Percentiles rank a stretch among this genome's conserved stretches.
Conservation (phyloP, 306 rosid genomes). For the Neltuma alba region DNA sequence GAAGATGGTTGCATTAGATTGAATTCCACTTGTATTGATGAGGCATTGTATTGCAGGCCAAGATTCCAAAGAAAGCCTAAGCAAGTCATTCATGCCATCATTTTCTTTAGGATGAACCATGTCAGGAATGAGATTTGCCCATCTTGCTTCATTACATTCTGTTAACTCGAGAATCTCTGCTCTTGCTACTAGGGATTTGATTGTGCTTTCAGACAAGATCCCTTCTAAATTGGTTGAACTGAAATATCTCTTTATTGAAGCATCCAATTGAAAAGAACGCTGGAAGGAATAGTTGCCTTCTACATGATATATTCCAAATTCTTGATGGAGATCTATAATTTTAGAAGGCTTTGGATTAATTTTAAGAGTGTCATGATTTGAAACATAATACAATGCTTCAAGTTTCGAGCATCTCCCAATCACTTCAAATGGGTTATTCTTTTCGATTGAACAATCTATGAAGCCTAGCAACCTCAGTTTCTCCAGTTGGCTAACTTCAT, state of each 20-base stretch:
- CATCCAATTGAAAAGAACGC: not conserved
- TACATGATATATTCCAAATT: constrained; percentile 26
- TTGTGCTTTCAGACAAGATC: not conserved
- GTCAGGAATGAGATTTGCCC: constrained; percentile 30
- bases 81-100: constrained; percentile 4
- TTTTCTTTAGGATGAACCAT: constrained; percentile 2
- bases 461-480: constrained; percentile 33
- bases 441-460: not conserved
- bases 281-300: not conserved
- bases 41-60: constrained; percentile 12
- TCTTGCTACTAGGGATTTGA: not conserved
- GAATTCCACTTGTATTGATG: not conserved
- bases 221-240: not conserved
- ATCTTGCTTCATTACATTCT: not conserved
- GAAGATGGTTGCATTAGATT: not conserved
- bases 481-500: not conserved
- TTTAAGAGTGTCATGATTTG: not conserved
- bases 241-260: constrained; percentile 14
- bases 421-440: constrained; percentile 23
- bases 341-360: not conserved
- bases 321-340: not conserved
- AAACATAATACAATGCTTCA: constrained; percentile 23
- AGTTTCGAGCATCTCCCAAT: constrained; percentile 18
- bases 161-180: constrained; percentile 10
- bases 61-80: not conserved